phyloP scores from a whole-genome alignment of 306 rosid species.

The Chamaecrista fasciculata region DNA sequence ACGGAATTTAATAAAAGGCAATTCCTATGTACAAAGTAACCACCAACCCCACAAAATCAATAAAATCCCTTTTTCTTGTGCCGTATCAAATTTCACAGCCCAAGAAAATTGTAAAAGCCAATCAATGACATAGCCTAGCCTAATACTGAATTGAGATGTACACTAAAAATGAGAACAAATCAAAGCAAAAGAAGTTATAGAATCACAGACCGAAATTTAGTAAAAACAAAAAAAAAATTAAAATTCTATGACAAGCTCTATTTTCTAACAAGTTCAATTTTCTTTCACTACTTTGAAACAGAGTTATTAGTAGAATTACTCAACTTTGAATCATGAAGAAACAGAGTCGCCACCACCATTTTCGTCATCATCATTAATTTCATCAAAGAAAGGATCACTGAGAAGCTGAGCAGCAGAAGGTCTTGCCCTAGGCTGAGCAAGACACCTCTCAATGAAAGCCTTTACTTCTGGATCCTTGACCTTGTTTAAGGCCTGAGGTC shows the following conservation, averaged over 20 bases:
- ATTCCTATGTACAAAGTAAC: conserved; percentile 34
- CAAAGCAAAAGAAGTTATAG: not conserved
- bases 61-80: not conserved
- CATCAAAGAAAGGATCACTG: conserved; percentile 65
- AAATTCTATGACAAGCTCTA: not conserved
- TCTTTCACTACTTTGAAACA: no score
- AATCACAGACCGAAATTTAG: not conserved
- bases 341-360: conserved; percentile 9
- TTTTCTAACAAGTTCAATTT: not conserved
- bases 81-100: conserved; percentile 19
- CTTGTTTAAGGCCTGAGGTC: conserved; percentile 66
- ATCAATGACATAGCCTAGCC: not conserved
- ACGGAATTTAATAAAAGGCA: not conserved
- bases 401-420: conserved; percentile 86
- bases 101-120: not conserved
- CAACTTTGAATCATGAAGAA: conserved; percentile 18
- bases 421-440: conserved; percentile 64
- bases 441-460: conserved; percentile 77
- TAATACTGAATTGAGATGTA: conserved; percentile 16
- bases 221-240: no score
- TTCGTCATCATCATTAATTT: conserved; percentile 46
- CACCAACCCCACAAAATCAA: conserved; percentile 32
- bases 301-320: not conserved
- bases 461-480: conserved; percentile 56
- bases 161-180: not conserved